Percentiles rank a stretch among this genome's conserved stretches.
phyloP scores from a whole-genome alignment of 2,329 filamentous ascomycete genomes.

The Pseudovirgaria hyperparasitica region DNA sequence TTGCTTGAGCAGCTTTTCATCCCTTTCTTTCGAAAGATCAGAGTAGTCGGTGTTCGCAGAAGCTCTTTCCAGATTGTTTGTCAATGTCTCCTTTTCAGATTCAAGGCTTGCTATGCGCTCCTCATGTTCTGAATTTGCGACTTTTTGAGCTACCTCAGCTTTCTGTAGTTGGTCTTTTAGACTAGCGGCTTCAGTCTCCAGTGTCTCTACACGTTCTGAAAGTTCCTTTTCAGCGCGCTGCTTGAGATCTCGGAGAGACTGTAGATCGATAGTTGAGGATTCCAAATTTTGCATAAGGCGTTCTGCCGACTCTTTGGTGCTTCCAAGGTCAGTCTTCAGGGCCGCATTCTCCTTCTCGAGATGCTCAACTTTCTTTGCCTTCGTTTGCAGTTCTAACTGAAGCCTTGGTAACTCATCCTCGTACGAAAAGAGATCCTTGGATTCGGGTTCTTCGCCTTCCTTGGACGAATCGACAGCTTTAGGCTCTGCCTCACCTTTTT shows the following conservation, averaged over 20 bases:
- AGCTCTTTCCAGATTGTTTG: slow-evolving; percentile 39
- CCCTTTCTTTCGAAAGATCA: slow-evolving; percentile 14
- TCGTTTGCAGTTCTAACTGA: slow-evolving; percentile 60
- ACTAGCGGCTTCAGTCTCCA: slow-evolving; percentile 15
- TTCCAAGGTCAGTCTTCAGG: slow-evolving; percentile 57
- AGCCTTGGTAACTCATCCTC: slow-evolving; percentile 75
- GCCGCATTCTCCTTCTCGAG: slow-evolving; percentile 56
- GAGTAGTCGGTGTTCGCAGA: too few relatives aligned
- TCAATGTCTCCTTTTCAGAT: slow-evolving; percentile 18
- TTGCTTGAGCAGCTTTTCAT: slow-evolving; percentile 14
- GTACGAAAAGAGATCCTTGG: slow-evolving; percentile 81
- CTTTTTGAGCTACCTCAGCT: slow-evolving; percentile 33
- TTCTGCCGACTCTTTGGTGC: slow-evolving; percentile 52
- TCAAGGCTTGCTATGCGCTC: slow-evolving; percentile 26
- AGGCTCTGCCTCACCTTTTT: not conserved
- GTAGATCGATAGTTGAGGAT: slow-evolving; percentile 51
- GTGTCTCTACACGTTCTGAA: slow-evolving; percentile 15
- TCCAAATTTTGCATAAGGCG: slow-evolving; percentile 46
- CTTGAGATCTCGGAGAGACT: slow-evolving; percentile 39
- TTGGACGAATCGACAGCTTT: slow-evolving; percentile 8
- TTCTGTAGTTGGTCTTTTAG: slow-evolving; percentile 18
- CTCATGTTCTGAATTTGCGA: slow-evolving; percentile 27
- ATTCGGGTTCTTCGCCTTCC: slow-evolving; percentile 17
- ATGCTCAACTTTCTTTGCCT: slow-evolving; percentile 55
- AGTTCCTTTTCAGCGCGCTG: slow-evolving; percentile 26